Evolutionary conservation across 164 flowering plant species (phyloP).

Genomic region (Euptelea pleiosperma): DNA sequence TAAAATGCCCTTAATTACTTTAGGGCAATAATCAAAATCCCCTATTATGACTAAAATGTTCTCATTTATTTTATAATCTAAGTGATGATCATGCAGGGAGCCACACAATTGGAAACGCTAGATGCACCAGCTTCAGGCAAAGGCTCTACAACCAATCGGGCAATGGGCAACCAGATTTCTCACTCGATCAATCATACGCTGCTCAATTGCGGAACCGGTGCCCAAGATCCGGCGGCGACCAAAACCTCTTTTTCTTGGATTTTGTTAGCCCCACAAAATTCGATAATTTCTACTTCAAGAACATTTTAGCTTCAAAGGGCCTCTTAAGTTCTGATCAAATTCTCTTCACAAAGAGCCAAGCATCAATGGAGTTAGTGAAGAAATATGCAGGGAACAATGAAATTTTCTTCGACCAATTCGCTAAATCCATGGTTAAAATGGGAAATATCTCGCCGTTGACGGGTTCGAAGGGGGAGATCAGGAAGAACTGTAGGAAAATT

Average conservation of each 20-base stretch:
- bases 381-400: conserved; percentile 54
- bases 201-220: conserved; percentile 50
- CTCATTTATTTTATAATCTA: background rate
- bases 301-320: conserved; percentile 64
- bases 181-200: conserved; percentile 62
- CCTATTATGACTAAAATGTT: no score
- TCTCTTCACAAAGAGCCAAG: conserved; percentile 50
- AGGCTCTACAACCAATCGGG: conserved; percentile 93
- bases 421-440: conserved; percentile 90
- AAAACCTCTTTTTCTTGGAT: conserved; percentile 77
- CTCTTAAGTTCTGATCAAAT: conserved; percentile 77
- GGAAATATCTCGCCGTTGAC: conserved; percentile 82
- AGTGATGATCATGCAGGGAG: conserved; percentile 57
- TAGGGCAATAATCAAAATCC: no score
- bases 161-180: conserved; percentile 61
- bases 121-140: conserved; percentile 89
- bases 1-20: no score
- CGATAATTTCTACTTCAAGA: conserved; percentile 86
- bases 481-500: conserved; percentile 76
- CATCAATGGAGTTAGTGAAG: conserved; percentile 60
- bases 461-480: conserved; percentile 73
- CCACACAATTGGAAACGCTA: conserved; percentile 84
- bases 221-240: conserved; percentile 90
- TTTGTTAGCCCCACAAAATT: conserved; percentile 57
- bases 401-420: conserved; percentile 76